Percentiles rank a stretch among this genome's conserved stretches.
Evolutionary conservation across 1,284 basidiomycete species (phyloP).

Genomic region (Cryptococcus sp.): DNA sequence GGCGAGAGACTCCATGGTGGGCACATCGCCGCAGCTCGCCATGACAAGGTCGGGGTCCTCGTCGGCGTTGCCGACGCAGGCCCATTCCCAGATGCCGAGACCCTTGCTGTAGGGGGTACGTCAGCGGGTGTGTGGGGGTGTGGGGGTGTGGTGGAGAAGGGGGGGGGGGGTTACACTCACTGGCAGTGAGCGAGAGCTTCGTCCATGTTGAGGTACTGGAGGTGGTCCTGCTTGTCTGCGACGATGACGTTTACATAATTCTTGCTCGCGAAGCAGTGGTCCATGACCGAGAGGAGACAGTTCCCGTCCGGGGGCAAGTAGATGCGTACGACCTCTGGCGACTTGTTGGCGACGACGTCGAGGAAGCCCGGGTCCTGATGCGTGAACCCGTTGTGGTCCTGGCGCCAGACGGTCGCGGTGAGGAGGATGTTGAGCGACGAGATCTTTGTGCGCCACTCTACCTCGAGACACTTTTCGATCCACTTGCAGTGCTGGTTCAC

Average conservation of each 20-base stretch:
- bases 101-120: constrained; percentile 56
- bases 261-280: constrained; percentile 74
- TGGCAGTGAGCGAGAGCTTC: constrained; percentile 60
- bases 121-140: too few relatives aligned
- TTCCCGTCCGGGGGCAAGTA: constrained; percentile 86
- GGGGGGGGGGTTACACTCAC: too few relatives aligned
- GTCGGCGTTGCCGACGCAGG: constrained; percentile 48
- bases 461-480: constrained; percentile 71
- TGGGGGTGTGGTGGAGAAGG: too few relatives aligned
- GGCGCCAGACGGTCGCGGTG: constrained; percentile 61
- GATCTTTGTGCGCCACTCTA: constrained; percentile 65
- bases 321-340: constrained; percentile 68
- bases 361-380: constrained; percentile 72
- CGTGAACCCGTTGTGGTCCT: constrained; percentile 63
- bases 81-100: constrained; percentile 51
- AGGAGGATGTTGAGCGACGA: constrained; percentile 69
- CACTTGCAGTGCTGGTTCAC: constrained; percentile 73
- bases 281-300: constrained; percentile 67
- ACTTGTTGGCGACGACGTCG: constrained; percentile 44
- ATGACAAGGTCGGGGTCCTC: constrained; percentile 54
- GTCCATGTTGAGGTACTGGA: constrained; percentile 53
- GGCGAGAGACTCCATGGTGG: constrained; percentile 54
- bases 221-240: constrained; percentile 28
- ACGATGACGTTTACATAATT: constrained; percentile 50
- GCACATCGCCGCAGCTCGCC: constrained; percentile 51